A percentile compares a stretch with the other conserved stretches of the same genome.
Conservation (phyloP, 2,329 filamentous ascomycete genomes). For the Onygenales sp. region DNA sequence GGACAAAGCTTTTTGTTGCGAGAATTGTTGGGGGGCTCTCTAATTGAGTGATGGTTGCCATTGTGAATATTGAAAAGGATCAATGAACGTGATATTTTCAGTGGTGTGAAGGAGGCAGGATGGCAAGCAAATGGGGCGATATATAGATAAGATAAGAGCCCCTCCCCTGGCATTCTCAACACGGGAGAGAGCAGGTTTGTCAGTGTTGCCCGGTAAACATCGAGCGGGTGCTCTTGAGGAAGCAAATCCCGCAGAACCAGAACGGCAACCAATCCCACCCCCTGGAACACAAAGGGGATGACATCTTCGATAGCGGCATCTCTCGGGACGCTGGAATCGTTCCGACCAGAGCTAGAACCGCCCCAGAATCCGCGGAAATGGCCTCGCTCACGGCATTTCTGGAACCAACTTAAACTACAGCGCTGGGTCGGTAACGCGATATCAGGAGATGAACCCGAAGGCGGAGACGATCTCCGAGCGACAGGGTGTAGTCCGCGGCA, state of each 20-base stretch:
- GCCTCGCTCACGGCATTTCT: background rate
- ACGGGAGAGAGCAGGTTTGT: too few species aligned
- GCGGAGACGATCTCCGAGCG: background rate
- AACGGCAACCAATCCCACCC: too few species aligned
- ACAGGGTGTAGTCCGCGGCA: background rate
- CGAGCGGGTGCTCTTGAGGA: too few species aligned
- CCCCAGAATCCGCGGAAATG: background rate
- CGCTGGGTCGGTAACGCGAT: too few species aligned
- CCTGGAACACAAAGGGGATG: background rate
- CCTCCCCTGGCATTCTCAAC: too few species aligned
- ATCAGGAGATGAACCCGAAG: too few species aligned
- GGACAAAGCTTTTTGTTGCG: background rate
- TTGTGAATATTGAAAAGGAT: background rate
- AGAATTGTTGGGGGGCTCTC: background rate
- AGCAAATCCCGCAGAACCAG: too few species aligned
- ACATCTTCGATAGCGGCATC: background rate
- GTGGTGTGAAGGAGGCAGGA: too few species aligned
- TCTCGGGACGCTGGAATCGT: background rate
- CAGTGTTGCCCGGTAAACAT: too few species aligned
- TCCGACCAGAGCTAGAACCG: background rate
- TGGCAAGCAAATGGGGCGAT: too few species aligned
- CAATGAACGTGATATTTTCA: background rate
- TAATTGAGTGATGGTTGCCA: constrained; percentile 1
- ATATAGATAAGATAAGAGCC: too few species aligned
- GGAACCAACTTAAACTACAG: background rate